phyloP scores from a whole-genome alignment of 257 asterid species.

The Osmanthus fragrans region DNA sequence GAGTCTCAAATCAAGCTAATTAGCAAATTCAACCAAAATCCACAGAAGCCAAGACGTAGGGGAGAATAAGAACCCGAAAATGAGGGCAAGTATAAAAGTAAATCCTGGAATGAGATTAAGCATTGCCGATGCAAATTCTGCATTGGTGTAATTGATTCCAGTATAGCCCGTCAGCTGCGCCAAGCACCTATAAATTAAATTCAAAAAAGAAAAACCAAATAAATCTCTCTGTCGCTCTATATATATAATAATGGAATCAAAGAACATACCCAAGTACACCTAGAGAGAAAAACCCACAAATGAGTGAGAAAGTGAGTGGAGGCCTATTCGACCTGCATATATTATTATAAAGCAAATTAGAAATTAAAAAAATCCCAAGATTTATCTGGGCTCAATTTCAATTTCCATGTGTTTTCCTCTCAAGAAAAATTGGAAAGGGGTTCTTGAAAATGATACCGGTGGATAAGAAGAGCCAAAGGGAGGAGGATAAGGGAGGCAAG shows the following conservation, averaged over 20 bases:
- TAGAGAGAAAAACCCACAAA: slow-evolving; percentile 65
- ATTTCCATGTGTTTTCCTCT: not conserved
- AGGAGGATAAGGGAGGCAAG: slow-evolving; percentile 81
- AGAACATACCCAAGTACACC: slow-evolving; percentile 78
- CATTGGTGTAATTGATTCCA: slow-evolving; percentile 72
- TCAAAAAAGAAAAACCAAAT: slow-evolving; percentile 6
- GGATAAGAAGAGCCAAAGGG: slow-evolving; percentile 68
- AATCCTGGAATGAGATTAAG: slow-evolving; percentile 90
- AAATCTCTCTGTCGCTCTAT: not conserved
- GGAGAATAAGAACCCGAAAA: slow-evolving; percentile 57
- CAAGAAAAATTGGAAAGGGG: not conserved
- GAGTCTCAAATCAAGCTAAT: not conserved
- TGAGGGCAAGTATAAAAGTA: slow-evolving; percentile 74
- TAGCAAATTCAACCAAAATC: not conserved
- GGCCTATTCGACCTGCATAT: slow-evolving; percentile 65
- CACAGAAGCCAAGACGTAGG: not conserved
- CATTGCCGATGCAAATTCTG: slow-evolving; percentile 89
- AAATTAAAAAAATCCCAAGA: not conserved
- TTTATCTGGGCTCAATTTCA: not conserved
- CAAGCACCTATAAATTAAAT: slow-evolving; percentile 50
- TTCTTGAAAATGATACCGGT: slow-evolving; percentile 41
- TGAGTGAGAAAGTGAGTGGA: slow-evolving; percentile 48
- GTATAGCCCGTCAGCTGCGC: slow-evolving; percentile 87
- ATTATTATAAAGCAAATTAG: not conserved
- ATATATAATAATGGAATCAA: not conserved